These are phyloP conservation scores for Endothia cerciana DNA, from an alignment of 2,329 filamentous ascomycete species.

Conservation along the genomic window DNA sequence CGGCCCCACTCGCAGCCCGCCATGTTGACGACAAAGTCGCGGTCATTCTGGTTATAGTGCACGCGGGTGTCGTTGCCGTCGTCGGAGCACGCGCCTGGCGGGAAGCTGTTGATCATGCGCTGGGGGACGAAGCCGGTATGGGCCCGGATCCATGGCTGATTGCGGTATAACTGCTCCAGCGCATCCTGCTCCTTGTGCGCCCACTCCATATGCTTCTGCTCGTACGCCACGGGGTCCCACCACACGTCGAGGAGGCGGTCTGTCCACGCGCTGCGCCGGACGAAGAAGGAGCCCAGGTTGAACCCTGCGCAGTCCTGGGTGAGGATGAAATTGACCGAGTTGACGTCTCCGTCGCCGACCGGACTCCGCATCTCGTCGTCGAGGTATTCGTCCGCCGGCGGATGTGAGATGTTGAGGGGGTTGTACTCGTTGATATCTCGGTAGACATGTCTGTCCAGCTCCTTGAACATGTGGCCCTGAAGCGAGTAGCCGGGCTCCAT, in stretches of 20 bases:
- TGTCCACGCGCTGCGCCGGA: slow-evolving; percentile 83
- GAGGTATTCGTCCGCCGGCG: slow-evolving; percentile 73
- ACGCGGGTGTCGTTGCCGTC: slow-evolving; percentile 74
- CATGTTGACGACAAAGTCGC: slow-evolving; percentile 98
- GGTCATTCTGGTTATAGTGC: slow-evolving; percentile 83
- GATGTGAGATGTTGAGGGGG: slow-evolving; percentile 90
- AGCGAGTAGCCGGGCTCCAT: slow-evolving; percentile 95
- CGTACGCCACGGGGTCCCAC: slow-evolving; percentile 98
- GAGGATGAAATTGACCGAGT: slow-evolving; percentile 85
- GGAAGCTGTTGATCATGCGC: slow-evolving; percentile 93
- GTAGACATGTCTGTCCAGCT: slow-evolving; percentile 75
- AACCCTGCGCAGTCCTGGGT: slow-evolving; percentile 95
- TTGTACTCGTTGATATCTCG: slow-evolving; percentile 97
- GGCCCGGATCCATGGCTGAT: slow-evolving; percentile 89
- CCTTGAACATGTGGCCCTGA: slow-evolving; percentile 86
- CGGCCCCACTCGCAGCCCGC: slow-evolving; percentile 96
- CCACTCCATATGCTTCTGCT: slow-evolving; percentile 99
- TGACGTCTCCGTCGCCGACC: slow-evolving; percentile 74
- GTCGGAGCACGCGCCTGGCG: slow-evolving; percentile 83
- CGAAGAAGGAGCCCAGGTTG: slow-evolving; percentile 94
- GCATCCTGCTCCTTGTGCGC: slow-evolving; percentile 98
- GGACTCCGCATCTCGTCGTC: slow-evolving; percentile 74
- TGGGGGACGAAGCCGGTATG: slow-evolving; percentile 89
- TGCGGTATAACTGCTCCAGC: slow-evolving; percentile 86
- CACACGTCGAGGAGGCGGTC: slow-evolving; percentile 91